Conservation (phyloP, 257 asterid genomes). For the Nicotiana otophora region DNA sequence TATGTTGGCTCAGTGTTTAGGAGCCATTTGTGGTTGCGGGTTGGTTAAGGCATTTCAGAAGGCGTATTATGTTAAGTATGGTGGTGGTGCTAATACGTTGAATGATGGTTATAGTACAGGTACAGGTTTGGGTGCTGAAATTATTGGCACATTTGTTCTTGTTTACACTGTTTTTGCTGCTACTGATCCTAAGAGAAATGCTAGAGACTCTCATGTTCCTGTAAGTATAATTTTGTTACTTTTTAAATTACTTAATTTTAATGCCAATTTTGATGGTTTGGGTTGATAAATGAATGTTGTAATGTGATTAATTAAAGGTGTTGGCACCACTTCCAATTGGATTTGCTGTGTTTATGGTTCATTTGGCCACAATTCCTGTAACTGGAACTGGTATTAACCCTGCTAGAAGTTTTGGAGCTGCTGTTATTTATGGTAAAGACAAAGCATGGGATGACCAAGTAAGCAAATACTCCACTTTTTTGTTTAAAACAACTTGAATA, state of each 20-base stretch:
- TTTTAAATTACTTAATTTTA: background rate
- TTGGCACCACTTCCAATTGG: conserved; percentile 84
- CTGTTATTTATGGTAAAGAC: conserved; percentile 54
- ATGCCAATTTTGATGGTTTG: background rate
- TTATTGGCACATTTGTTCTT: conserved; percentile 63
- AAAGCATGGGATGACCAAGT: conserved; percentile 73
- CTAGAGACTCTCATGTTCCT: conserved; percentile 73
- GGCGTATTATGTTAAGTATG: conserved; percentile 35
- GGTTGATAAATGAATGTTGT: no score
- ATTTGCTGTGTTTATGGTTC: conserved; percentile 76
- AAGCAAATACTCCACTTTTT: background rate
- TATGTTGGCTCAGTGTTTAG: conserved; percentile 68
- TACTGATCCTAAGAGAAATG: conserved; percentile 69
- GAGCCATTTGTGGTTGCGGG: conserved; percentile 69
- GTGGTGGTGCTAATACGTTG: conserved; percentile 59
- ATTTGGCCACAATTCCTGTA: conserved; percentile 69
- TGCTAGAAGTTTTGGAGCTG: conserved; percentile 71
- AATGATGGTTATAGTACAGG: conserved; percentile 47
- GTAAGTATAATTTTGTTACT: conserved; percentile 24
- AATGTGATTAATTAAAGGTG: conserved; percentile 29
- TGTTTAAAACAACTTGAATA: background rate
- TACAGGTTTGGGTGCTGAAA: conserved; percentile 73
- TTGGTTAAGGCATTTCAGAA: conserved; percentile 65
- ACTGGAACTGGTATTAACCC: conserved; percentile 79
- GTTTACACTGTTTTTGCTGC: conserved; percentile 78